Evolutionary conservation across 805 yeast species (phyloP).

Genomic region (Ogataea saltuana): DNA sequence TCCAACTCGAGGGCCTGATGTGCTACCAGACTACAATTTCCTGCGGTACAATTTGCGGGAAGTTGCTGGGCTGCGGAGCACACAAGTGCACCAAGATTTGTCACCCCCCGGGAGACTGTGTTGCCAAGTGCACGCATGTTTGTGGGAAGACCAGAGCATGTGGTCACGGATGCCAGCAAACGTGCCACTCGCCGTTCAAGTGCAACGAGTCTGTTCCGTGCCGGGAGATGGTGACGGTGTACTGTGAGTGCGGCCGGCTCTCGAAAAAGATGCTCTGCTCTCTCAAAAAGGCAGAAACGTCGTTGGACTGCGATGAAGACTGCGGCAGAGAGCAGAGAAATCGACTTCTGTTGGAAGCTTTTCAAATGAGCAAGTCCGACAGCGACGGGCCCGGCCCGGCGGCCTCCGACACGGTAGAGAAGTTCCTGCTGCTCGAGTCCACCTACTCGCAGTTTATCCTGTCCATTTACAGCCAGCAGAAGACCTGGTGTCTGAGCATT

Average conservation of each 20-base stretch:
- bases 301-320: constrained; percentile 65
- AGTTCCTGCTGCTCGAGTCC: constrained; percentile 29
- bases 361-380: constrained; percentile 34
- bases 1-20: constrained; percentile 55
- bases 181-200: constrained; percentile 61
- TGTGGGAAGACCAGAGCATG: constrained; percentile 64
- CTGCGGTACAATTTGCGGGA: constrained; percentile 67
- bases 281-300: constrained; percentile 36
- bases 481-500: constrained; percentile 65
- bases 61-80: constrained; percentile 46
- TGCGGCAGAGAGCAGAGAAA: constrained; percentile 67
- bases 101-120: constrained; percentile 61
- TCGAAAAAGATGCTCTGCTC: constrained; percentile 52
- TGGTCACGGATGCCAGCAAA: constrained; percentile 63
- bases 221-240: constrained; percentile 46
- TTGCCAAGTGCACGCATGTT: constrained; percentile 52
- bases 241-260: constrained; percentile 68
- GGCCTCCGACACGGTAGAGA: constrained; percentile 24
- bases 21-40: constrained; percentile 71
- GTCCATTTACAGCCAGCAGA: constrained; percentile 53
- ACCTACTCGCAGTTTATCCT: constrained; percentile 51
- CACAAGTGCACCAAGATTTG: constrained; percentile 57
- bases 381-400: constrained; percentile 19
- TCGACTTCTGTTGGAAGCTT: constrained; percentile 61
- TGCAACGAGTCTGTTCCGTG: constrained; percentile 59